These are phyloP conservation scores for Lolium perenne DNA, from an alignment of 176 grass and related monocot species.

Conservation along the genomic window DNA sequence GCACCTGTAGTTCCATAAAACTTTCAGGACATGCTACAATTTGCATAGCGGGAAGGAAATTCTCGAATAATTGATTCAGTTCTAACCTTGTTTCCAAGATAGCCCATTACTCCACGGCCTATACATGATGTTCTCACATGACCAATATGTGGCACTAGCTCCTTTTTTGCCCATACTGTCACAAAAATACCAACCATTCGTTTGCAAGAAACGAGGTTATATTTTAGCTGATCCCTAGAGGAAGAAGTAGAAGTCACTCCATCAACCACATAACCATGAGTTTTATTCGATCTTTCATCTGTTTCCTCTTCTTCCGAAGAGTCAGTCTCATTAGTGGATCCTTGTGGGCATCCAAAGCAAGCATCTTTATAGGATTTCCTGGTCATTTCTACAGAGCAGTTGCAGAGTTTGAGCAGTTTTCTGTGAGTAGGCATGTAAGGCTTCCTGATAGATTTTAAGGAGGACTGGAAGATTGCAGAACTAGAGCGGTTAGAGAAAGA, in stretches of 20 bases:
- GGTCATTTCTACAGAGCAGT: slow-evolving; percentile 74
- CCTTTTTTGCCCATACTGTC: slow-evolving; percentile 81
- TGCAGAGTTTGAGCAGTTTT: slow-evolving; percentile 75
- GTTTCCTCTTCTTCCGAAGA: slow-evolving; percentile 81
- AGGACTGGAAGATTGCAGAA: slow-evolving; percentile 85
- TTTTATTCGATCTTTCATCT: slow-evolving; percentile 61
- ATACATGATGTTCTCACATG: slow-evolving; percentile 88
- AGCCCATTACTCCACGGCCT: slow-evolving; percentile 85
- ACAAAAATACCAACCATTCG: slow-evolving; percentile 98
- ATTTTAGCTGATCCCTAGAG: slow-evolving; percentile 68
- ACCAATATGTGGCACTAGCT: slow-evolving; percentile 70
- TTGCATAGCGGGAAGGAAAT: neutral
- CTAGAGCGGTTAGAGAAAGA: slow-evolving; percentile 62
- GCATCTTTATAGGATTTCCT: slow-evolving; percentile 86
- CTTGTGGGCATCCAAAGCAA: slow-evolving; percentile 77
- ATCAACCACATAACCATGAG: slow-evolving; percentile 46
- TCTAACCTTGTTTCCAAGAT: slow-evolving; percentile 95
- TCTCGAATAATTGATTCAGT: neutral
- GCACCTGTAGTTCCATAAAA: neutral
- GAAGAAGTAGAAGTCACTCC: slow-evolving; percentile 47
- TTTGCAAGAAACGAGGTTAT: slow-evolving; percentile 88
- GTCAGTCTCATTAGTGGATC: slow-evolving; percentile 65
- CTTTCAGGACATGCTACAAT: neutral
- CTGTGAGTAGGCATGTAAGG: slow-evolving; percentile 70
- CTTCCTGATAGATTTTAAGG: slow-evolving; percentile 81